Percentiles rank a stretch among this genome's conserved stretches.
phyloP scores from a whole-genome alignment of 768 basidiomycete genomes.

The Mycena galericulata region DNA sequence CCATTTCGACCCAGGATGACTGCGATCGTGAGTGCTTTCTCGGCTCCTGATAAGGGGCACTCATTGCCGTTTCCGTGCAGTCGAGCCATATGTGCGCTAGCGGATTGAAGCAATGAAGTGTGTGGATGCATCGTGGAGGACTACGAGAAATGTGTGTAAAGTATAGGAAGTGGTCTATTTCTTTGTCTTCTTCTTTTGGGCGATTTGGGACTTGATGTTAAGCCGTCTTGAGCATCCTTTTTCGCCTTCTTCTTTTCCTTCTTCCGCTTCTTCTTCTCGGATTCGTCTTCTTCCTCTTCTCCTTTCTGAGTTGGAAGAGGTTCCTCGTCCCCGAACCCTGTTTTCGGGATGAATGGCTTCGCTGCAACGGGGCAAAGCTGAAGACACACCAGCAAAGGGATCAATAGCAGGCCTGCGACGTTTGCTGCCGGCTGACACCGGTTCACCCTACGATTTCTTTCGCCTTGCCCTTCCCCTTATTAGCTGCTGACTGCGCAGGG shows the following conservation, averaged over 20 bases:
- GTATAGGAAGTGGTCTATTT: constrained; percentile 21
- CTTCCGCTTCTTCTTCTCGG: constrained; percentile 12
- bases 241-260: constrained; percentile 31
- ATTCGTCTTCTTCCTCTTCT: constrained; percentile 32
- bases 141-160: too few species aligned
- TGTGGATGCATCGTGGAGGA: constrained; percentile 11
- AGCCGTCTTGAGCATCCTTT: background rate
- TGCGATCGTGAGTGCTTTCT: too few species aligned
- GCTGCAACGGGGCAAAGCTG: background rate
- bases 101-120: too few species aligned
- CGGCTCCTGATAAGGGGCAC: background rate
- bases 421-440: constrained; percentile 45
- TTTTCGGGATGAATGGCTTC: background rate
- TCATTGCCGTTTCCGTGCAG: too few species aligned
- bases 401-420: constrained; percentile 68
- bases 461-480: constrained; percentile 54
- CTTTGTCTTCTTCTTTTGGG: constrained; percentile 31
- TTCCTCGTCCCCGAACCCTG: constrained; percentile 53
- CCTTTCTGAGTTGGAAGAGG: constrained; percentile 19
- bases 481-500: constrained; percentile 22
- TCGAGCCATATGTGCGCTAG: too few species aligned
- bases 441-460: constrained; percentile 36
- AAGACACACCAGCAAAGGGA: constrained; percentile 70
- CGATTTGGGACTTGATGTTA: background rate
- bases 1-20: too few species aligned